phyloP scores from a whole-genome alignment of 257 asterid genomes.

The Nicotiana benthamiana region DNA sequence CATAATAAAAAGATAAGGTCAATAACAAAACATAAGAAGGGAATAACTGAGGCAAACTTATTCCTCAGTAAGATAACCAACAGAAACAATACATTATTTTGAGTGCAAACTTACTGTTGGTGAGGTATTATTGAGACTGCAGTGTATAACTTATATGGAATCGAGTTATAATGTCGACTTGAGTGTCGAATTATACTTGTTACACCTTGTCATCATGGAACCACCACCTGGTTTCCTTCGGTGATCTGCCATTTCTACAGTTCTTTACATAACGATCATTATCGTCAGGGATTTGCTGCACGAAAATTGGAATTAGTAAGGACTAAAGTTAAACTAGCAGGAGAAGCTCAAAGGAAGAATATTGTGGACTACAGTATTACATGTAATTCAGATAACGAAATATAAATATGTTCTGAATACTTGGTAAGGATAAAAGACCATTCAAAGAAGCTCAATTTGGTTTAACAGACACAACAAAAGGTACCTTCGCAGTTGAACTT shows the following conservation, averaged over 20 bases:
- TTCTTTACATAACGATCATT: slow-evolving; percentile 93
- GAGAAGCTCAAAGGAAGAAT: background rate
- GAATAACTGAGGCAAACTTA: no score
- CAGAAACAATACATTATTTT: background rate
- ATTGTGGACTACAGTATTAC: background rate
- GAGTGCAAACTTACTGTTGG: background rate
- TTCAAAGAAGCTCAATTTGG: no score
- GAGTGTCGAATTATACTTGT: background rate
- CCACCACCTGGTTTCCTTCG: slow-evolving; percentile 99
- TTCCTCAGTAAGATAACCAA: background rate
- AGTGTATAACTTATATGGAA: background rate
- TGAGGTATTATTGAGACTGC: background rate
- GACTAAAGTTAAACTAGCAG: background rate
- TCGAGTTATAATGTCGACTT: background rate
- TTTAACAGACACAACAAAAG: background rate
- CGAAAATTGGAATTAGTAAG: background rate
- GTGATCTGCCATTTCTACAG: slow-evolving; percentile 86
- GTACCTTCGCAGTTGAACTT: slow-evolving; percentile 82
- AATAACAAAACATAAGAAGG: no score
- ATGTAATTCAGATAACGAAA: background rate
- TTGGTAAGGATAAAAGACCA: background rate
- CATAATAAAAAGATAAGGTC: background rate
- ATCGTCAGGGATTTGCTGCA: slow-evolving; percentile 97
- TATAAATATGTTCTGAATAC: background rate
- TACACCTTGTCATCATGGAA: slow-evolving; percentile 90